Evolutionary conservation across 1,284 basidiomycete genomes (phyloP).

Genomic region (Cutaneotrichosporon dermatis): DNA sequence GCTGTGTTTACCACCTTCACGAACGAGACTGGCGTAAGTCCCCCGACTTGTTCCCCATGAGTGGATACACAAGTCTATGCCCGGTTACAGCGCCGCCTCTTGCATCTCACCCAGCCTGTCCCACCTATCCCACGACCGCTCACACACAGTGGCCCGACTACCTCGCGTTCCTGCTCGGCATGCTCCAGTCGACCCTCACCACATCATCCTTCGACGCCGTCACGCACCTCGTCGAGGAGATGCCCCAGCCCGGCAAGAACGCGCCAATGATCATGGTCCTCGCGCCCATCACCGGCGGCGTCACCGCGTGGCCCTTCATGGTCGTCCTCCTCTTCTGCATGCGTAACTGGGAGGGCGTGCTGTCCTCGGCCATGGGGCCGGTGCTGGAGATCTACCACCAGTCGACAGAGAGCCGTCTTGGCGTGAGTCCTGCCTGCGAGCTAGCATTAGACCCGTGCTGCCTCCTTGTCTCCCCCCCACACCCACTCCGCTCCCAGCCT

Average conservation of each 20-base stretch:
- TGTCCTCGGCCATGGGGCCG: background rate
- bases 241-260: constrained; percentile 29
- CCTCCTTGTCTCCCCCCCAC: too few relatives aligned
- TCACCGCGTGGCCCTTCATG: constrained; percentile 31
- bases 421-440: background rate
- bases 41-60: too few relatives aligned
- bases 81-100: too few relatives aligned
- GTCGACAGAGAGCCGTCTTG: constrained; percentile 21
- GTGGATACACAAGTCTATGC: too few relatives aligned
- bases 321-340: constrained; percentile 29
- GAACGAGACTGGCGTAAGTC: constrained; percentile 26
- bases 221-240: constrained; percentile 44
- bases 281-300: constrained; percentile 28
- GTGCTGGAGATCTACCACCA: constrained; percentile 18
- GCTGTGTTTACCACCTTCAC: constrained; percentile 44
- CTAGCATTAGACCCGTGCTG: too few relatives aligned
- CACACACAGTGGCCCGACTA: constrained; percentile 11
- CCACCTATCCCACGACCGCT: background rate
- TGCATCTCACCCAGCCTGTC: too few relatives aligned
- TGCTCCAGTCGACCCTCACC: constrained; percentile 31
- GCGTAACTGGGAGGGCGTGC: background rate
- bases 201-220: constrained; percentile 24
- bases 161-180: constrained; percentile 45
- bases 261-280: constrained; percentile 18
- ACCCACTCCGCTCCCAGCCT: too few relatives aligned